A percentile compares a stretch with the other conserved stretches of the same genome.
These are phyloP conservation scores for Periconia sp. DNA, from an alignment of 2,329 filamentous ascomycete genomes.

Conservation along the genomic window DNA sequence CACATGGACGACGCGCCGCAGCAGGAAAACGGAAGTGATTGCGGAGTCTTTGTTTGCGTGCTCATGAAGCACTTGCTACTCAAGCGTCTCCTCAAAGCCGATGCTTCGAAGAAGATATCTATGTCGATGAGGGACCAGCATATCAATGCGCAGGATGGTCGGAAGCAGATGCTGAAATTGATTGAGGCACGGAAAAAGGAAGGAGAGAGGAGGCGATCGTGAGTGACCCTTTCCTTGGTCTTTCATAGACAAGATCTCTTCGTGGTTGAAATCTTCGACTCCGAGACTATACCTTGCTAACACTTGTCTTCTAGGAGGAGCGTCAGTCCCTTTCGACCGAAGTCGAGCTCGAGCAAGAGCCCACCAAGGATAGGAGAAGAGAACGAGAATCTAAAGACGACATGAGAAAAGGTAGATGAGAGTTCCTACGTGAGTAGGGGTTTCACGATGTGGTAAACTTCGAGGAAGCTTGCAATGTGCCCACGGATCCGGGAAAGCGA, in stretches of 20 bases:
- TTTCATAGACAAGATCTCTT: too few species aligned
- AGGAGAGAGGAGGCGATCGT: slow-evolving; percentile 83
- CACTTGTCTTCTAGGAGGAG: slow-evolving; percentile 39
- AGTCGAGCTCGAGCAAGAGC: slow-evolving; percentile 39
- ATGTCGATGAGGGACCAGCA: slow-evolving; percentile 91
- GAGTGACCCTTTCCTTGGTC: slow-evolving; percentile 51
- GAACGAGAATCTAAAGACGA: slow-evolving; percentile 24
- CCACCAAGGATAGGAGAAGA: slow-evolving; percentile 48
- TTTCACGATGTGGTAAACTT: too few species aligned
- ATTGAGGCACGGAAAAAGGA: slow-evolving; percentile 88
- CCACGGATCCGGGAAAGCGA: too few species aligned
- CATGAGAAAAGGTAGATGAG: too few species aligned
- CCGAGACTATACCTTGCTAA: neutral
- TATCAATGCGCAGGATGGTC: slow-evolving; percentile 78
- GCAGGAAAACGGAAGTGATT: slow-evolving; percentile 92
- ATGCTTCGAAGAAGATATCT: slow-evolving; percentile 83
- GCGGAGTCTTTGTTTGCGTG: slow-evolving; percentile 94
- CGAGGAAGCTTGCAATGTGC: too few species aligned
- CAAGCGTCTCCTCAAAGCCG: slow-evolving; percentile 78
- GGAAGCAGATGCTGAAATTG: slow-evolving; percentile 90
- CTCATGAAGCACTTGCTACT: slow-evolving; percentile 93
- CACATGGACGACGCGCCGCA: slow-evolving; percentile 85
- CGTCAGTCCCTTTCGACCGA: slow-evolving; percentile 39
- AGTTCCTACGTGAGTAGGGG: too few species aligned
- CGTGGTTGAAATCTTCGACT: neutral